Conservation (phyloP, 2,329 filamentous ascomycete species). For the Trichoderma breve region DNA sequence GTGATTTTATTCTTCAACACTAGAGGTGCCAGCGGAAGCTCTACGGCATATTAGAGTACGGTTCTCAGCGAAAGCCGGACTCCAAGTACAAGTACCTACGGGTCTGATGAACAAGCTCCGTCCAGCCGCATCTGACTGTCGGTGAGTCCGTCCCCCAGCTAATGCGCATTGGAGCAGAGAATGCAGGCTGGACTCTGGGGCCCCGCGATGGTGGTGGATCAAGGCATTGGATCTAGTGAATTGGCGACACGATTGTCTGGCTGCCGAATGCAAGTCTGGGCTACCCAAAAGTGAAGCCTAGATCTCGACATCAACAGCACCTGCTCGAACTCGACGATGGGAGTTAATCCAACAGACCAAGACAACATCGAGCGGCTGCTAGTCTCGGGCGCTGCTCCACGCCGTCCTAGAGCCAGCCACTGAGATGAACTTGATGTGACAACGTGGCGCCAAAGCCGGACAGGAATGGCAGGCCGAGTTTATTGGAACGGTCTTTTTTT, state of each 20-base stretch:
- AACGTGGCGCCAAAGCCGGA: constrained; percentile 29
- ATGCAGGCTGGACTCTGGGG: constrained; percentile 27
- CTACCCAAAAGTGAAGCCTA: neutral
- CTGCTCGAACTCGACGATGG: neutral
- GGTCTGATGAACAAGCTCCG: neutral
- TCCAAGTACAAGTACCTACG: neutral
- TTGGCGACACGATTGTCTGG: neutral
- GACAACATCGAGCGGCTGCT: neutral
- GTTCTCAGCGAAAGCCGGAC: neutral
- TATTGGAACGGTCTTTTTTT: constrained; percentile 1
- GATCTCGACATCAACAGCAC: constrained; percentile 2
- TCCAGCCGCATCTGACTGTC: constrained; percentile 38
- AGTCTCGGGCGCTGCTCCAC: neutral
- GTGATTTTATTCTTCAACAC: neutral
- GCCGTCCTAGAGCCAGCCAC: constrained; percentile 22
- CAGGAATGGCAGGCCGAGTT: constrained; percentile 28
- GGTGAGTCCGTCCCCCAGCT: constrained; percentile 31
- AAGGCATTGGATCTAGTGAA: constrained; percentile 5
- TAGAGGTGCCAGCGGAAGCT: neutral
- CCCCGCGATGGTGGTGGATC: constrained; percentile 28
- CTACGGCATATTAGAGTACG: neutral
- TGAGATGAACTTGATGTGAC: constrained; percentile 30
- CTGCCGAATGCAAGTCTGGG: neutral
- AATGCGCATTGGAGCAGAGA: constrained; percentile 3
- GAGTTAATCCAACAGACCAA: neutral